phyloP scores from a whole-genome alignment of 2,329 filamentous ascomycete species.

The Pseudocercospora eumusae region DNA sequence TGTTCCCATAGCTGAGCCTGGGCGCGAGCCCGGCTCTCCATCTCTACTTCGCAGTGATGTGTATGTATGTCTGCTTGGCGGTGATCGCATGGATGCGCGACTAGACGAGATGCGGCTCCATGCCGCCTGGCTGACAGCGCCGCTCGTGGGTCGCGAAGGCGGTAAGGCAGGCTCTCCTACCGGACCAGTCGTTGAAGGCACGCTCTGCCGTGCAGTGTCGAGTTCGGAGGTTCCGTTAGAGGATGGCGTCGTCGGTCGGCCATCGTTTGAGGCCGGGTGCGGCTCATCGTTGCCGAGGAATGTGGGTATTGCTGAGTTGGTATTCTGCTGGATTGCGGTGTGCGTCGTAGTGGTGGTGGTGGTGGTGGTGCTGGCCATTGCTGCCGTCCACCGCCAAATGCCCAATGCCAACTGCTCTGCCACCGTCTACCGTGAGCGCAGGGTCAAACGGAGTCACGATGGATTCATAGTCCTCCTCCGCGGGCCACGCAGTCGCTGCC shows the following conservation, averaged over 20 bases:
- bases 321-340: neutral
- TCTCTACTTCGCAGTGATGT: slow-evolving; percentile 16
- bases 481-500: neutral
- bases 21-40: slow-evolving; percentile 35
- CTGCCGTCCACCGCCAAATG: neutral
- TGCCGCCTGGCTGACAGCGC: slow-evolving; percentile 14
- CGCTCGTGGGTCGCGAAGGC: slow-evolving; percentile 46
- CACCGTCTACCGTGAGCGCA: slow-evolving; percentile 2
- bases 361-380: slow-evolving; percentile 5
- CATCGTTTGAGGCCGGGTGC: slow-evolving; percentile 5
- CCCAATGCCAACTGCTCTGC: neutral
- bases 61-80: slow-evolving; percentile 24
- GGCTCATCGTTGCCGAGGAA: slow-evolving; percentile 36
- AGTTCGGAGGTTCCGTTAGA: slow-evolving; percentile 31
- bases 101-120: slow-evolving; percentile 16
- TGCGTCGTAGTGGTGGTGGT: neutral
- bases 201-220: slow-evolving; percentile 21
- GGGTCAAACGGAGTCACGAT: neutral
- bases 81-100: slow-evolving; percentile 23
- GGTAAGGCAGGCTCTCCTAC: slow-evolving; percentile 52
- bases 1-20: slow-evolving; percentile 69
- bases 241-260: slow-evolving; percentile 15
- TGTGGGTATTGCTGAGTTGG: slow-evolving; percentile 28
- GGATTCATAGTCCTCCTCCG: slow-evolving; percentile 10
- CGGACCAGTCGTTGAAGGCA: slow-evolving; percentile 46